A percentile compares a stretch with the other conserved stretches of the same genome.
Evolutionary conservation across 306 rosid species (phyloP).

Genomic region (Ormosia emarginata): DNA sequence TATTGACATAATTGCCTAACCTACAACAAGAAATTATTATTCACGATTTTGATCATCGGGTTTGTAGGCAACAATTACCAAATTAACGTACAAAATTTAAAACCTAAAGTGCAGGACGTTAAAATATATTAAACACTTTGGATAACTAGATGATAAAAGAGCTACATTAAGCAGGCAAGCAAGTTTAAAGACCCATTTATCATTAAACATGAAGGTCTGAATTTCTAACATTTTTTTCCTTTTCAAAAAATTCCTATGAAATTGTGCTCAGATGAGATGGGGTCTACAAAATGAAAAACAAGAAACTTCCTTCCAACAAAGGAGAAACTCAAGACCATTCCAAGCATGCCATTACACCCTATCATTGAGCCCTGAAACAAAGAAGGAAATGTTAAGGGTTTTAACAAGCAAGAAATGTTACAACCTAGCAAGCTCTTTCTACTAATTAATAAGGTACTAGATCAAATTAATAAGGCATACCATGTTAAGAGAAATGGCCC

Average conservation of each 20-base stretch:
- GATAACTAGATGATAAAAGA: no score
- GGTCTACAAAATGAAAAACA: background rate
- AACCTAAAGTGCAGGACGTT: no score
- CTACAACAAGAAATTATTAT: no score
- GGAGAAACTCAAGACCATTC: constrained; percentile 3
- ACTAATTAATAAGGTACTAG: background rate
- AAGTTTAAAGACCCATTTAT: background rate
- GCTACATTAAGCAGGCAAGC: no score
- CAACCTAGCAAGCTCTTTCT: background rate
- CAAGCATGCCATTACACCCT: background rate
- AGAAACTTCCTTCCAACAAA: background rate
- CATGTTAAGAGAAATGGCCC: background rate
- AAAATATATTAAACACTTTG: no score
- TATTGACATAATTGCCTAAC: no score
- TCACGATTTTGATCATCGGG: no score
- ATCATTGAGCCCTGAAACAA: constrained; percentile 32
- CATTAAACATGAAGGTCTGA: background rate
- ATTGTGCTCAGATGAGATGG: background rate
- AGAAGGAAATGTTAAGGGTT: background rate
- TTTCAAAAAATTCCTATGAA: background rate
- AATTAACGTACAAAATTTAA: no score
- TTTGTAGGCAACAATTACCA: no score
- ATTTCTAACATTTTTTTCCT: background rate
- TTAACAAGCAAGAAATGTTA: background rate
- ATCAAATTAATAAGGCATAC: background rate